Conservation (phyloP, 192 early-diverging fungal genomes). For the Coemansia sp. region DNA sequence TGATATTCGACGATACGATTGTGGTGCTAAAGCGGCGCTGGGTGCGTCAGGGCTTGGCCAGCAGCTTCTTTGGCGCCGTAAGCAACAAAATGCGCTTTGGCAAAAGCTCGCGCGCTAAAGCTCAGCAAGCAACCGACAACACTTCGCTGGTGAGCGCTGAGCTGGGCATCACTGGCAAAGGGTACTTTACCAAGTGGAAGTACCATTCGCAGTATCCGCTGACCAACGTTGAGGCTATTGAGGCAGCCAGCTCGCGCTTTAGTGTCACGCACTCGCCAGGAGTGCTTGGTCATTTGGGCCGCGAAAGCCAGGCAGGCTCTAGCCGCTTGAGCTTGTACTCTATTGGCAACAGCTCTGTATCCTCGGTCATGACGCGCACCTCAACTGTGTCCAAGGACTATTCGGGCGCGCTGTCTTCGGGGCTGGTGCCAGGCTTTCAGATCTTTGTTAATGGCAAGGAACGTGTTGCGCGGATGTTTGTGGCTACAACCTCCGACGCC, state of each 20-base stretch:
- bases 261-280: slow-evolving; percentile 45
- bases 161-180: slow-evolving; percentile 52
- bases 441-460: slow-evolving; percentile 55
- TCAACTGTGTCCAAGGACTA: slow-evolving; percentile 57
- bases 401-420: slow-evolving; percentile 52
- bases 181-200: slow-evolving; percentile 73
- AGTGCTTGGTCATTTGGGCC: slow-evolving; percentile 35
- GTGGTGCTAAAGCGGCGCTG: slow-evolving; percentile 69
- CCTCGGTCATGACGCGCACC: slow-evolving; percentile 55
- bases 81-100: slow-evolving; percentile 55
- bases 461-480: slow-evolving; percentile 55
- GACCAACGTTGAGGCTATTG: slow-evolving; percentile 58
- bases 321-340: slow-evolving; percentile 54
- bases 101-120: slow-evolving; percentile 40
- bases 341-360: slow-evolving; percentile 54
- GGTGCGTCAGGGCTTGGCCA: slow-evolving; percentile 54
- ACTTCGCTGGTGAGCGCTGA: slow-evolving; percentile 56
- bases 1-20: slow-evolving; percentile 65
- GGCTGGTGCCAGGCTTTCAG: slow-evolving; percentile 54
- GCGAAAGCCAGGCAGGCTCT: slow-evolving; percentile 44
- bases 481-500: slow-evolving; percentile 50
- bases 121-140: slow-evolving; percentile 39
- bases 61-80: slow-evolving; percentile 56
- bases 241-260: slow-evolving; percentile 57
- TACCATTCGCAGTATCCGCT: slow-evolving; percentile 61